These are phyloP conservation scores for Chionographis japonica DNA, from an alignment of 106 monocot genomes.

Conservation along the genomic window DNA sequence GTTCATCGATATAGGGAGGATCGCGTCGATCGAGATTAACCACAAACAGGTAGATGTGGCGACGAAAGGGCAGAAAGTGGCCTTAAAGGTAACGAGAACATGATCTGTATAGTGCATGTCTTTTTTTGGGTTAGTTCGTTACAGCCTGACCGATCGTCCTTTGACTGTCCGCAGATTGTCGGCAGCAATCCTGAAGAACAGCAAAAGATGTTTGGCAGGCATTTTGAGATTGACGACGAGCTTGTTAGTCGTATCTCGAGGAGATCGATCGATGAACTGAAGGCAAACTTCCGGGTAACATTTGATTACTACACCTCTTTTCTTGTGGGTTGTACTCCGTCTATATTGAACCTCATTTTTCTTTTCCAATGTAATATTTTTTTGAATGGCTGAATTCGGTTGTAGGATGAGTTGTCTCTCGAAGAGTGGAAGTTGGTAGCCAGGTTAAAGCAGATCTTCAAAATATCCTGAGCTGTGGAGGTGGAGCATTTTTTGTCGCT, in stretches of 20 bases:
- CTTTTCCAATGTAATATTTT: neutral
- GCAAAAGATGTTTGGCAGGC: conserved; percentile 75
- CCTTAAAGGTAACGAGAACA: conserved; percentile 63
- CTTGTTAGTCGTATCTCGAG: conserved; percentile 89
- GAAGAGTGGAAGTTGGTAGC: conserved; percentile 83
- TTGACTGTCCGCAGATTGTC: conserved; percentile 36
- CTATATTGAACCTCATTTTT: neutral
- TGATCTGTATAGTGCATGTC: neutral
- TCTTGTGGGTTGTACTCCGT: neutral
- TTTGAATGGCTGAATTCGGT: neutral
- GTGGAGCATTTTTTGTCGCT: too few relatives aligned
- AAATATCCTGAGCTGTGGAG: conserved; percentile 39
- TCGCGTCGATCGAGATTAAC: conserved; percentile 86
- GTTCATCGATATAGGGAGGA: conserved; percentile 83
- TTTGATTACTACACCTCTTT: neutral
- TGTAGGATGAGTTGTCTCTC: conserved; percentile 68
- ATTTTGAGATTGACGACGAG: conserved; percentile 92
- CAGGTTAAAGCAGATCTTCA: conserved; percentile 60
- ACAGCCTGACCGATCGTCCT: neutral
- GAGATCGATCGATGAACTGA: conserved; percentile 85
- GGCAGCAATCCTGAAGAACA: conserved; percentile 67
- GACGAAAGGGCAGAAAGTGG: conserved; percentile 88
- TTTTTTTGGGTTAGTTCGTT: neutral
- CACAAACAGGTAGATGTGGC: conserved; percentile 88
- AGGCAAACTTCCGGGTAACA: conserved; percentile 82